Evolutionary conservation across 139 green algal species (phyloP), one percentile per base, ranked within the genome.

Genomic region (Coelastrella sp.): DNA sequence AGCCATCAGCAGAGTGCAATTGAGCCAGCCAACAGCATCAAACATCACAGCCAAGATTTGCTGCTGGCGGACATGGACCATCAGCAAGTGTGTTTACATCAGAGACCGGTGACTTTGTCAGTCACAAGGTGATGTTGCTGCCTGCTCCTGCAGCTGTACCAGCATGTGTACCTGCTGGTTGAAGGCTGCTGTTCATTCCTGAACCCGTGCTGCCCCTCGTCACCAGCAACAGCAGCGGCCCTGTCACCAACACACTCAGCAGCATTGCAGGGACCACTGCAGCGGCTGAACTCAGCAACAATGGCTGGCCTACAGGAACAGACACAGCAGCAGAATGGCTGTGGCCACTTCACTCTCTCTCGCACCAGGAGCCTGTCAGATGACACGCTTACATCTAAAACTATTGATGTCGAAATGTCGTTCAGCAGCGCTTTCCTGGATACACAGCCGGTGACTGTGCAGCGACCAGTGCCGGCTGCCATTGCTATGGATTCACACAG

Each of bases 141-240:
- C 1, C 7, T 35, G 76, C 25, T 12, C 20, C 24, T 78, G 65
- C 82, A 87, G 82, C 65, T 87, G 65, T 78, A 87, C 56, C 63
- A 87, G 27, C 14, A 58, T 49, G 82, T 87, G 35, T 87, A 87
- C 65, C 59, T 87, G 8, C 17, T 87, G 65, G 82, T 87, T 7
- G 82, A 87, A 25, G 82, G 82, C n/a, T 22, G 63, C 17, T 87
- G 82, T 27, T 49, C 63, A 15, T 87, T 65, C 25, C 11, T 25
- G 12, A 73, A 24, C 65, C 35, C 65, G 70, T 82, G 84, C 57
- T 82, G 84, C 70, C 70, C 20, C 57, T 72, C 70, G n/a, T 9
- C 84, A 83, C 15, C 78, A 66, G 56, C 78, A 68, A 8, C 24
- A 66, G 4, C 82, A 86, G 15, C 7, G 20, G 1, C 10, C 11